Evolutionary conservation across 305 asterid genomes (phyloP).

Genomic region (Rubia balearica): DNA sequence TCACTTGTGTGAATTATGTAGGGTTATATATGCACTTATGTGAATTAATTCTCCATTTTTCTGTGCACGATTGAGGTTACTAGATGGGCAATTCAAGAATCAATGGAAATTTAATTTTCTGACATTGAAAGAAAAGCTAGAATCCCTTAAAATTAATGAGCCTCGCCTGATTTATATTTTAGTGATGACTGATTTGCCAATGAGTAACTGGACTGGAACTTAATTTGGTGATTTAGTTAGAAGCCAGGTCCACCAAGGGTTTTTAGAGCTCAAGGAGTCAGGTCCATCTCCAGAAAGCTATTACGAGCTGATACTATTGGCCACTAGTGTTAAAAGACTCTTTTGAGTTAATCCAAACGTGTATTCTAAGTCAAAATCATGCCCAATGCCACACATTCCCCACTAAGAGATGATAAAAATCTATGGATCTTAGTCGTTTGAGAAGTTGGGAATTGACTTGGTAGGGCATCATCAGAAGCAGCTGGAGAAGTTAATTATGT

Average conservation of each 20-base stretch:
- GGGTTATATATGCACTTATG: too few relatives aligned
- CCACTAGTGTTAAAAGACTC: constrained; percentile 27
- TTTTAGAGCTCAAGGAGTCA: too few relatives aligned
- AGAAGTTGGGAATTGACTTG: too few relatives aligned
- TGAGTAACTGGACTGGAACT: constrained; percentile 61
- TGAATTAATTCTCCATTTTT: background rate
- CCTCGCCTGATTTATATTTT: constrained; percentile 63
- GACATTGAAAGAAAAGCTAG: constrained; percentile 49
- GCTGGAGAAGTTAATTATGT: too few relatives aligned
- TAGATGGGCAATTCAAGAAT: constrained; percentile 95
- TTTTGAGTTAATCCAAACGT: too few relatives aligned
- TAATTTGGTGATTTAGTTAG: constrained; percentile 59
- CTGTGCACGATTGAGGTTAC: constrained; percentile 81
- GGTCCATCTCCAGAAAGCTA: too few relatives aligned
- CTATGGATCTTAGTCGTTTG: too few relatives aligned
- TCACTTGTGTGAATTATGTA: too few relatives aligned
- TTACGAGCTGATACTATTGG: constrained; percentile 18
- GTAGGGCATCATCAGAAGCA: too few relatives aligned
- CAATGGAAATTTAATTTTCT: constrained; percentile 57
- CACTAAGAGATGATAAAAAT: too few relatives aligned
- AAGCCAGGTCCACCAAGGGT: constrained; percentile 8
- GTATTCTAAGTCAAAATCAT: too few relatives aligned
- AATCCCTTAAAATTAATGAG: constrained; percentile 43
- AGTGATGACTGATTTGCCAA: constrained; percentile 87
- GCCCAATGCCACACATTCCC: too few relatives aligned